Evolutionary conservation across 345 rosid species (phyloP).

Genomic region (Kernera saxatilis): DNA sequence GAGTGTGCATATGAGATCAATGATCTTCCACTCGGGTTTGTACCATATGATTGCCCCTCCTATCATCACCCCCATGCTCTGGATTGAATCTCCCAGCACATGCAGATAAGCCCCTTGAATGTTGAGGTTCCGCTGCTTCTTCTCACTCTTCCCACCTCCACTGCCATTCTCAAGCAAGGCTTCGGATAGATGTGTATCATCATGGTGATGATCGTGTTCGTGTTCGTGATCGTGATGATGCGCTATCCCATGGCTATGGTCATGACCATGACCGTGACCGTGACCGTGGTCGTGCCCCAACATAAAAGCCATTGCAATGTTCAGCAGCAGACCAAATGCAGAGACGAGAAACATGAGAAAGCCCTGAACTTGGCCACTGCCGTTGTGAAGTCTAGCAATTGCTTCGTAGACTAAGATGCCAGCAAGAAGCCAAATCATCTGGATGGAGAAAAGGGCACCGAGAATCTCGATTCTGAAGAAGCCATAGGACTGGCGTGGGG

Average conservation of each 20-base stretch:
- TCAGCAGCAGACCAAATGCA: background rate
- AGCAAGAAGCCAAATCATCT: conserved; percentile 58
- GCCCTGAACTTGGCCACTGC: background rate
- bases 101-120: too few relatives aligned
- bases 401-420: conserved; percentile 63
- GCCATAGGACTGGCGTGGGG: conserved; percentile 46
- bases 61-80: too few relatives aligned
- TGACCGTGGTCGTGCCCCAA: too few relatives aligned
- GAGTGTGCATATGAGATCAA: too few relatives aligned
- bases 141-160: too few relatives aligned
- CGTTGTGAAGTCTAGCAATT: conserved; percentile 32
- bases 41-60: too few relatives aligned
- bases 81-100: too few relatives aligned
- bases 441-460: conserved; percentile 58
- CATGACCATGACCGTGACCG: conserved; percentile 10
- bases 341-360: background rate
- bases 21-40: too few relatives aligned
- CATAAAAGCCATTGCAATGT: background rate
- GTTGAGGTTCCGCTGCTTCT: too few relatives aligned
- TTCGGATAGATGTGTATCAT: background rate
- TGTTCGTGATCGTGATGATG: conserved; percentile 20
- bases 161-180: too few relatives aligned
- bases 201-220: background rate
- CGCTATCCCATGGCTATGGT: too few relatives aligned
- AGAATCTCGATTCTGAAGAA: conserved; percentile 53